Conservation (phyloP, 2,329 filamentous ascomycete genomes). For the Hymenoscyphus occultus region DNA sequence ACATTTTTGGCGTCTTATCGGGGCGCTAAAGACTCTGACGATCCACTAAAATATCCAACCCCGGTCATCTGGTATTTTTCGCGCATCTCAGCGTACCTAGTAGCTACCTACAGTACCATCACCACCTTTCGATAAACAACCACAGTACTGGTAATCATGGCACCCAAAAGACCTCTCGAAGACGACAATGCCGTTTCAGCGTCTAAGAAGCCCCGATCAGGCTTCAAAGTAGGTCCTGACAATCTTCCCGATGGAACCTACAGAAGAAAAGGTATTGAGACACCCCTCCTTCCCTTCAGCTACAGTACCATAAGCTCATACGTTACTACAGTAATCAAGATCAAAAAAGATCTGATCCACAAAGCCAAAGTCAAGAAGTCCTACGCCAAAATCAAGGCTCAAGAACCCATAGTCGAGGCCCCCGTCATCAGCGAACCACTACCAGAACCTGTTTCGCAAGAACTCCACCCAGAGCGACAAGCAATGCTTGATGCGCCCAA, state of each 20-base stretch:
- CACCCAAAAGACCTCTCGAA: constrained; percentile 55
- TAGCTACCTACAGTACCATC: not conserved
- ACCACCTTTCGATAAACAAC: not conserved
- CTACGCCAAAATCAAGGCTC: constrained; percentile 81
- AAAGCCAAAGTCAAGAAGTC: constrained; percentile 92
- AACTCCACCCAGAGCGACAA: constrained; percentile 59
- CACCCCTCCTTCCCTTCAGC: not conserved
- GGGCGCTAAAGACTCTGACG: not conserved
- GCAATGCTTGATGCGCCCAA: constrained; percentile 52
- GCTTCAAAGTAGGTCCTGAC: constrained; percentile 82
- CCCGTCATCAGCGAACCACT: constrained; percentile 18
- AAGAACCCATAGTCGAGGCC: constrained; percentile 29
- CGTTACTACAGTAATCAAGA: constrained; percentile 66
- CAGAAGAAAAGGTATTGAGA: constrained; percentile 65
- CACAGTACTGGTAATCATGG: constrained; percentile 45
- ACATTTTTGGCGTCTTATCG: not conserved
- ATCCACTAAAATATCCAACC: not conserved
- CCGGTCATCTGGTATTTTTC: not conserved
- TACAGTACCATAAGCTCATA: constrained; percentile 11
- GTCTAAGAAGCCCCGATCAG: constrained; percentile 58
- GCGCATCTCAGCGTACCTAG: not conserved
- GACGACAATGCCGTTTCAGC: constrained; percentile 40
- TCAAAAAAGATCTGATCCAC: constrained; percentile 84
- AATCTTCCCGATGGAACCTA: constrained; percentile 90
- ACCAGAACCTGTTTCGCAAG: constrained; percentile 36